These are phyloP conservation scores for Aspergillus carlsbadensis DNA, from an alignment of 495 filamentous ascomycete species.

Conservation along the genomic window DNA sequence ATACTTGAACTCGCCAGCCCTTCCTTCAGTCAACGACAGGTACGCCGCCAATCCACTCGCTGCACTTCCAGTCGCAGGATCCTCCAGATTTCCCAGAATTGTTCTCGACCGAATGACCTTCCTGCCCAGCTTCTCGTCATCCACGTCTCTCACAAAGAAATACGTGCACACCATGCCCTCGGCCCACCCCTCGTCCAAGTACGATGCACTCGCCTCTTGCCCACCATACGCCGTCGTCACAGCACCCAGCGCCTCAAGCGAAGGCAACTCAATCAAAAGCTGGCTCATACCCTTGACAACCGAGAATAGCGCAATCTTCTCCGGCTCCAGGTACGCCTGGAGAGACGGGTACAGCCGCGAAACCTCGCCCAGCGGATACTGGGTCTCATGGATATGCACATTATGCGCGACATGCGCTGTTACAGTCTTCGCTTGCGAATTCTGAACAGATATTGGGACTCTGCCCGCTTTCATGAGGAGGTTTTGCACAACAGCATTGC, in stretches of 20 bases:
- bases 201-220: slow-evolving; percentile 11
- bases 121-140: slow-evolving; percentile 22
- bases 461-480: slow-evolving; percentile 64
- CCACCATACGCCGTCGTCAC: slow-evolving; percentile 16
- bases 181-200: slow-evolving; percentile 57
- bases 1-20: slow-evolving; percentile 38
- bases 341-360: slow-evolving; percentile 25
- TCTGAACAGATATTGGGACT: slow-evolving; percentile 44
- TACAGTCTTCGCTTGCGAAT: slow-evolving; percentile 25
- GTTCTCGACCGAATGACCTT: slow-evolving; percentile 35
- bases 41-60: slow-evolving; percentile 56
- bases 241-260: slow-evolving; percentile 23
- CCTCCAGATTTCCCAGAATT: slow-evolving; percentile 56
- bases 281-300: slow-evolving; percentile 73
- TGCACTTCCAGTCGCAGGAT: slow-evolving; percentile 67
- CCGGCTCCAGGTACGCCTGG: slow-evolving; percentile 1
- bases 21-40: slow-evolving; percentile 47
- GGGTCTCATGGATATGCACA: slow-evolving; percentile 56
- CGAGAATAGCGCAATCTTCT: slow-evolving; percentile 40
- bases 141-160: slow-evolving; percentile 48
- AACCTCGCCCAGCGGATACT: slow-evolving; percentile 28
- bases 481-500: slow-evolving; percentile 26
- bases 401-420: slow-evolving; percentile 63
- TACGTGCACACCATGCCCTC: slow-evolving; percentile 48
- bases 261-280: slow-evolving; percentile 50